Percentiles rank a stretch among this genome's conserved stretches.
These are phyloP conservation scores for Ustilago tritici DNA, from an alignment of 1,284 basidiomycete genomes.

Conservation along the genomic window DNA sequence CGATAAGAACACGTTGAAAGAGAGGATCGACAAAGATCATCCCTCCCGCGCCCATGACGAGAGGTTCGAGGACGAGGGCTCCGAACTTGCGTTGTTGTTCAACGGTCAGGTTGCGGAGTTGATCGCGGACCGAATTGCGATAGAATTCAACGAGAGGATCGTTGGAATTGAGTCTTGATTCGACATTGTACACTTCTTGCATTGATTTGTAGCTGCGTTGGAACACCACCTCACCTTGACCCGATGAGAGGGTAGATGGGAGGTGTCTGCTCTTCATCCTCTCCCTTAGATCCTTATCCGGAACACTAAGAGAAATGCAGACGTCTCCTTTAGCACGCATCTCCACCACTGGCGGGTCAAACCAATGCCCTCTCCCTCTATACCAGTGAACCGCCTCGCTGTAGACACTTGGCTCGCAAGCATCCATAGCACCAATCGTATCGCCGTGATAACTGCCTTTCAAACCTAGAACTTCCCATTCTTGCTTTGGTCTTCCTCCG, in stretches of 20 bases:
- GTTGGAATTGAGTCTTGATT: slow-evolving; percentile 74
- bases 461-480: slow-evolving; percentile 85
- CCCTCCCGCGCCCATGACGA: slow-evolving; percentile 93
- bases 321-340: slow-evolving; percentile 72
- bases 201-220: slow-evolving; percentile 72
- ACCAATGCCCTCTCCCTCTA: slow-evolving; percentile 89
- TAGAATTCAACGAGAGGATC: slow-evolving; percentile 77
- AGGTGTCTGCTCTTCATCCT: slow-evolving; percentile 22
- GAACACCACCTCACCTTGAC: slow-evolving; percentile 13
- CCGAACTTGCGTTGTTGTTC: slow-evolving; percentile 71
- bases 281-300: slow-evolving; percentile 11
- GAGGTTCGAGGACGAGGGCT: slow-evolving; percentile 88
- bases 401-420: slow-evolving; percentile 86
- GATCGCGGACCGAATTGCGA: slow-evolving; percentile 74
- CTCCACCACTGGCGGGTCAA: slow-evolving; percentile 82
- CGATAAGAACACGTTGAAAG: slow-evolving; percentile 88
- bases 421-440: slow-evolving; percentile 97
- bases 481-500: slow-evolving; percentile 56
- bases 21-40: slow-evolving; percentile 98
- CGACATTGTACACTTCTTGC: slow-evolving; percentile 80
- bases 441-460: slow-evolving; percentile 97
- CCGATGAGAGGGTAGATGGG: neutral
- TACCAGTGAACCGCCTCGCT: slow-evolving; percentile 92
- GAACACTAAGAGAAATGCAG: slow-evolving; percentile 15
- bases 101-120: slow-evolving; percentile 74